phyloP scores from a whole-genome alignment of 257 asterid genomes.

The Hygrophila difformis region DNA sequence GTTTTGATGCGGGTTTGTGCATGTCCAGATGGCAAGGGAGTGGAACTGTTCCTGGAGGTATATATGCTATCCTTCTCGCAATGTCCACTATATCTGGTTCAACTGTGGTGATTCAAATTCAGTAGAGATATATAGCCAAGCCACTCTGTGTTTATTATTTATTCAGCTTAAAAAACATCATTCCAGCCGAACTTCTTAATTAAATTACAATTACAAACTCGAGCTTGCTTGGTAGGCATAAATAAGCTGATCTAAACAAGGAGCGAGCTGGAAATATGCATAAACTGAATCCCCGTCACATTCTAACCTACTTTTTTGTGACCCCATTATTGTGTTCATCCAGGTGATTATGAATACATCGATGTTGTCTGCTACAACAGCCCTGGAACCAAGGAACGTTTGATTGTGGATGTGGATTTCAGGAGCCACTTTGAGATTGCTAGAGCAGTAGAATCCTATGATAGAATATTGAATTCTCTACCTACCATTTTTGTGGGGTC shows the following conservation, averaged over 20 bases:
- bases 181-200: too few species aligned
- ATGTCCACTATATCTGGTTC: too few species aligned
- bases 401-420: constrained; percentile 59
- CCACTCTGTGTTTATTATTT: too few species aligned
- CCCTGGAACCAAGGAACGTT: constrained; percentile 33
- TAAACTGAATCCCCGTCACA: too few species aligned
- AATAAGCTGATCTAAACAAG: too few species aligned
- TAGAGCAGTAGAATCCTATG: constrained; percentile 68
- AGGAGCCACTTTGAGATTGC: constrained; percentile 81
- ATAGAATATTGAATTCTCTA: constrained; percentile 42
- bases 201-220: too few species aligned
- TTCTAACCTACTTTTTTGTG: background rate
- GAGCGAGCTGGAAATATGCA: background rate
- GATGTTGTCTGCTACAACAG: constrained; percentile 36
- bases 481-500: constrained; percentile 64
- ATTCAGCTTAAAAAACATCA: too few species aligned
- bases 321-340: background rate
- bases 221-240: too few species aligned
- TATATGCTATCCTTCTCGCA: background rate
- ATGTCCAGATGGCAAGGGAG: constrained; percentile 59
- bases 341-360: constrained; percentile 73
- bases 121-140: too few species aligned
- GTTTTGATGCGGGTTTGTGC: constrained; percentile 77
- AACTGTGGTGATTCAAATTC: too few species aligned
- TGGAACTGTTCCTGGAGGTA: constrained; percentile 72